These are phyloP conservation scores for Colletotrichum sublineola DNA, from an alignment of 2,329 filamentous ascomycete species.

Conservation along the genomic window DNA sequence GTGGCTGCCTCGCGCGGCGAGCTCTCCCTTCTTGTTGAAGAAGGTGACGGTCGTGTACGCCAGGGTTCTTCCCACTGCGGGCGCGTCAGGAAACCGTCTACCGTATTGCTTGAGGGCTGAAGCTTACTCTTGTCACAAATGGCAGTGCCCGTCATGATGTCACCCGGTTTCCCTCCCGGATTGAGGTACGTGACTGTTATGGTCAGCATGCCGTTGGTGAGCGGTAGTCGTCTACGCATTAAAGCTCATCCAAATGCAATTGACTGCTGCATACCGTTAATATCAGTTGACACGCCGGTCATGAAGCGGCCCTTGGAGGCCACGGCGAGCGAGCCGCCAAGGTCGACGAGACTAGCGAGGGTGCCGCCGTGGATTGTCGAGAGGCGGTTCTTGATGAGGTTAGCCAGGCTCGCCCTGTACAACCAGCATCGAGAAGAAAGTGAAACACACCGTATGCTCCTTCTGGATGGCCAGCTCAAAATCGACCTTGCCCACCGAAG, in stretches of 20 bases:
- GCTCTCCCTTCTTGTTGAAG: slow-evolving; percentile 68
- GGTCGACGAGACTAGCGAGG: slow-evolving; percentile 80
- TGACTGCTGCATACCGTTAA: slow-evolving; percentile 63
- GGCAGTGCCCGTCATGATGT: slow-evolving; percentile 68
- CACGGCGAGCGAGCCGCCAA: slow-evolving; percentile 75
- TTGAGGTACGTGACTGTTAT: slow-evolving; percentile 72
- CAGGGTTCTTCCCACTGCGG: slow-evolving; percentile 71
- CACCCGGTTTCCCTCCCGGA: slow-evolving; percentile 69
- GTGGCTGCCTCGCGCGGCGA: slow-evolving; percentile 74
- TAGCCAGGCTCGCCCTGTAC: not conserved
- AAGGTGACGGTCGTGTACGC: slow-evolving; percentile 74
- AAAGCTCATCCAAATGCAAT: too few species aligned
- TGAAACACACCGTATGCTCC: slow-evolving; percentile 75
- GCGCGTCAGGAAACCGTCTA: not conserved
- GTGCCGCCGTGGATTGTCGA: slow-evolving; percentile 84
- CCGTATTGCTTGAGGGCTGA: not conserved
- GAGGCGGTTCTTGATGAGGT: slow-evolving; percentile 73
- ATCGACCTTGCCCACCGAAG: slow-evolving; percentile 75
- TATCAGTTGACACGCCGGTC: slow-evolving; percentile 75
- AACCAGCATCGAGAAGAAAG: not conserved
- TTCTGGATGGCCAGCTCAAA: slow-evolving; percentile 82
- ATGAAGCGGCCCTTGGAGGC: slow-evolving; percentile 73
- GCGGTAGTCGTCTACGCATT: not conserved
- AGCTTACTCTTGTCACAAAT: slow-evolving; percentile 71
- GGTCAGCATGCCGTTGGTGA: not conserved